Percentiles rank a stretch among this genome's conserved stretches.
Conservation (phyloP, 306 rosid genomes). For the Heteromeles arbutifolia region DNA sequence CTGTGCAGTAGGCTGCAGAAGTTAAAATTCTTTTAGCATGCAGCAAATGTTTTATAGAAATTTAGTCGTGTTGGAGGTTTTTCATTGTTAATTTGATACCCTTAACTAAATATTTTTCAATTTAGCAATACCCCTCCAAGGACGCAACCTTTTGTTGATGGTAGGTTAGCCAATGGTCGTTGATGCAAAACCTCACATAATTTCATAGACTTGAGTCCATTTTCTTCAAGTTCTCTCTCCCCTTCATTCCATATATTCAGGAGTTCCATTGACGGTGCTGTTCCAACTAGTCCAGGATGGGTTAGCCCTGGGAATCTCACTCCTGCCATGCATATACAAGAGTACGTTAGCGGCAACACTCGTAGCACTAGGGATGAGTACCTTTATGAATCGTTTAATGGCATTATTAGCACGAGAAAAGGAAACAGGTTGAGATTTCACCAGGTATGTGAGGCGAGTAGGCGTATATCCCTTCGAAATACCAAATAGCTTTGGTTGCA, state of each 20-base stretch:
- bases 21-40: neutral
- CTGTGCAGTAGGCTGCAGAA: neutral
- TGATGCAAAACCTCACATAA: conserved; percentile 82
- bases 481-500: conserved; percentile 90
- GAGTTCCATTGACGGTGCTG: conserved; percentile 86
- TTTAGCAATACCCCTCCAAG: conserved; percentile 62
- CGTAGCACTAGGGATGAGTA: neutral
- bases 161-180: conserved; percentile 82
- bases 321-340: conserved; percentile 34
- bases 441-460: conserved; percentile 96
- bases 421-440: conserved; percentile 19
- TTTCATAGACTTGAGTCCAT: conserved; percentile 55
- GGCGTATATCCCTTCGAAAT: conserved; percentile 86
- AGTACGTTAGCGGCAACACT: neutral
- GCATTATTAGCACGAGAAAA: neutral
- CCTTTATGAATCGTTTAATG: neutral
- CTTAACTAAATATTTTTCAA: neutral
- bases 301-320: conserved; percentile 89
- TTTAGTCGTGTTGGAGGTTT: neutral
- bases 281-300: conserved; percentile 87
- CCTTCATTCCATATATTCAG: conserved; percentile 77
- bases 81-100: neutral
- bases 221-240: conserved; percentile 55
- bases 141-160: conserved; percentile 54
- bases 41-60: neutral